A percentile compares a stretch with the other conserved stretches of the same genome.
phyloP scores from a whole-genome alignment of 2,329 filamentous ascomycete genomes.

The Alternaria burnsii region DNA sequence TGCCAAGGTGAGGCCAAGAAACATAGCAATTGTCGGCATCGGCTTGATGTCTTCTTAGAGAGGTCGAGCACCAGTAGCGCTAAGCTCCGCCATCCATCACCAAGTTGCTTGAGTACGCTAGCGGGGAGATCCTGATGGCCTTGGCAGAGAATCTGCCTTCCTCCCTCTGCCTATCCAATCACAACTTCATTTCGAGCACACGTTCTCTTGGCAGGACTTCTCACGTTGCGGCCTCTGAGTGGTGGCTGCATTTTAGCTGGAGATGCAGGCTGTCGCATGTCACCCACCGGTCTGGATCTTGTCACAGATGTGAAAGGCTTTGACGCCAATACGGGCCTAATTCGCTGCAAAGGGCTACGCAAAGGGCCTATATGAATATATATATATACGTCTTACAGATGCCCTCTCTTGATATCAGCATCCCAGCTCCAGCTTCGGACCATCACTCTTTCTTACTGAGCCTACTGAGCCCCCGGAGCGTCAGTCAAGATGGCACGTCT shows the following conservation, averaged over 20 bases:
- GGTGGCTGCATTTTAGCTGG: constrained; percentile 19
- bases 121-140: neutral
- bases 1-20: constrained; percentile 5
- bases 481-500: constrained; percentile 33
- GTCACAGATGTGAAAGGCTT: neutral
- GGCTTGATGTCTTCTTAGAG: constrained; percentile 13
- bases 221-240: constrained; percentile 17
- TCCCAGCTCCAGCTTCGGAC: constrained; percentile 29
- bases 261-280: constrained; percentile 15
- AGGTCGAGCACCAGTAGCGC: neutral
- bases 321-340: constrained; percentile 18
- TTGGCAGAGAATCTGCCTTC: neutral
- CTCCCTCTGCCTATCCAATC: constrained; percentile 14
- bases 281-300: constrained; percentile 1
- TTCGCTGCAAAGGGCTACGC: constrained; percentile 22
- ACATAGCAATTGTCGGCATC: neutral
- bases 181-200: constrained; percentile 18
- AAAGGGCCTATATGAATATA: constrained; percentile 23
- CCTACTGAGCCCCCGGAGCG: constrained; percentile 22
- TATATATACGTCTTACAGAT: constrained; percentile 29
- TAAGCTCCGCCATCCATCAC: constrained; percentile 1
- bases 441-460: constrained; percentile 22
- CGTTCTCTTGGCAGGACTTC: constrained; percentile 21
- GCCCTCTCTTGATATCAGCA: constrained; percentile 11
- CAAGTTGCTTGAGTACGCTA: constrained; percentile 4